Evolutionary conservation across 768 basidiomycete species (phyloP), one percentile per base, ranked within the genome.

Genomic region (Leccinum broughii): DNA sequence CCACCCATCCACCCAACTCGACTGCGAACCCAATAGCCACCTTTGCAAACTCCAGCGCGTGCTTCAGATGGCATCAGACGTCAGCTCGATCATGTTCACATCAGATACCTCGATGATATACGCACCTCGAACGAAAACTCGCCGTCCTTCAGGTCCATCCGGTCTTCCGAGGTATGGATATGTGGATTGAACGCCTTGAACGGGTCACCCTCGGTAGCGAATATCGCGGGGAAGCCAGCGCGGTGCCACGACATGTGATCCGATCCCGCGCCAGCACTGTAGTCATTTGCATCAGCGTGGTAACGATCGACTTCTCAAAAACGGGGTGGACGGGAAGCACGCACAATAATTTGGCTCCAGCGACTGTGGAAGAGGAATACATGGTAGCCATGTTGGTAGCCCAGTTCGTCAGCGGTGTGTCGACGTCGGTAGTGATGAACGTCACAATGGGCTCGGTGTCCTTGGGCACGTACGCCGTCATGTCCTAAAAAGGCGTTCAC

Each of bases 1-100:
- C 57, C 0, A 34, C 52, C 66, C 66, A 70, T 35, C 66, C 68
- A 2, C 70, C 64, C 5, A 86, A 64, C 68, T 87, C 86, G 62
- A 85, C 78, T 3, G 80, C 81, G 59, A 84, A 86, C 1, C 82
- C 84, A 13, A 85, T 77, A 17, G 77, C 82, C 20, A 87, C 75
- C 72, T 86, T 86, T 26, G 83, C 80, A 65, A 87, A 87, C 69
- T 86, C 82, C 24, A 83, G 32, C 6, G 51, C 51, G 51, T 52
- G 51, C 51, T 52, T 26, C 9, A 11, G 20, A 30, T 22, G 10
- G n/a, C 3, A 32, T 52, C 51, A 20, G 32, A 26, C 22, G 20
- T 54, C 35, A 54, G 35, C 22, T 54, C 22, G 14, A 11, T 30
- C 35, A 37, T 13, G 11, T 20, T n/a, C 41, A n/a, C 39, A 41